These are phyloP conservation scores for Lactarius quietus DNA, from an alignment of 768 basidiomycete genomes.

Conservation along the genomic window DNA sequence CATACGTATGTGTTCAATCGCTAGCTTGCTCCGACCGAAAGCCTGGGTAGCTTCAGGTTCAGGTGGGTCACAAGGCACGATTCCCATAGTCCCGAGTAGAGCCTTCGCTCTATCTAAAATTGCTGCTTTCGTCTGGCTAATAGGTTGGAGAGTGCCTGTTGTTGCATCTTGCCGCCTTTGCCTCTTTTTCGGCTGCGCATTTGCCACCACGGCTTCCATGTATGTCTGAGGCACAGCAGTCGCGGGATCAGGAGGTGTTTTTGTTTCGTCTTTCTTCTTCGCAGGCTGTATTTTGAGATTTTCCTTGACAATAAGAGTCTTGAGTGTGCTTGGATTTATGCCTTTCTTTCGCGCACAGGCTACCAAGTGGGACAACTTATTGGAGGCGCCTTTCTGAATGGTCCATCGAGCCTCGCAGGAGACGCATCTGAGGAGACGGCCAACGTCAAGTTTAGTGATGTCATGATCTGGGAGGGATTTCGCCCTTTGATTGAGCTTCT, in stretches of 20 bases:
- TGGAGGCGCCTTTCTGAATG: slow-evolving; percentile 53
- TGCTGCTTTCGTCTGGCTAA: slow-evolving; percentile 21
- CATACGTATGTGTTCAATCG: background rate
- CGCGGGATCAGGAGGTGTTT: background rate
- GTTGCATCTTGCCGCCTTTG: slow-evolving; percentile 9
- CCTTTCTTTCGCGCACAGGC: slow-evolving; percentile 62
- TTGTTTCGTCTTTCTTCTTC: slow-evolving; percentile 1
- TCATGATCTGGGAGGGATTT: slow-evolving; percentile 26
- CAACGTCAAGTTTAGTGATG: slow-evolving; percentile 47
- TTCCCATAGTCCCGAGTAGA: slow-evolving; percentile 11
- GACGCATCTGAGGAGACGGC: slow-evolving; percentile 53
- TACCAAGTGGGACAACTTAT: slow-evolving; percentile 66
- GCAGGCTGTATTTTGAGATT: slow-evolving; percentile 26
- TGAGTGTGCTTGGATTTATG: slow-evolving; percentile 53
- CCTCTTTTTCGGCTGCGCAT: slow-evolving; percentile 19
- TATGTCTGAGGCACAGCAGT: slow-evolving; percentile 13
- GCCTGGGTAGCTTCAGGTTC: slow-evolving; percentile 26
- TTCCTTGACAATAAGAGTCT: slow-evolving; percentile 49
- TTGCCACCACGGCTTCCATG: slow-evolving; percentile 23
- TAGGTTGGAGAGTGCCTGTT: slow-evolving; percentile 10
- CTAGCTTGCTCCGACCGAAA: slow-evolving; percentile 29
- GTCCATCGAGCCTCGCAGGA: slow-evolving; percentile 69
- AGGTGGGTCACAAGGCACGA: slow-evolving; percentile 1
- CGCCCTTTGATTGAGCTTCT: slow-evolving; percentile 18
- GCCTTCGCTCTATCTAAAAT: slow-evolving; percentile 27